A percentile compares a stretch with the other conserved stretches of the same genome.
Evolutionary conservation across 1,139 yeast species (phyloP).

Genomic region (Groenewaldozyma sp.): DNA sequence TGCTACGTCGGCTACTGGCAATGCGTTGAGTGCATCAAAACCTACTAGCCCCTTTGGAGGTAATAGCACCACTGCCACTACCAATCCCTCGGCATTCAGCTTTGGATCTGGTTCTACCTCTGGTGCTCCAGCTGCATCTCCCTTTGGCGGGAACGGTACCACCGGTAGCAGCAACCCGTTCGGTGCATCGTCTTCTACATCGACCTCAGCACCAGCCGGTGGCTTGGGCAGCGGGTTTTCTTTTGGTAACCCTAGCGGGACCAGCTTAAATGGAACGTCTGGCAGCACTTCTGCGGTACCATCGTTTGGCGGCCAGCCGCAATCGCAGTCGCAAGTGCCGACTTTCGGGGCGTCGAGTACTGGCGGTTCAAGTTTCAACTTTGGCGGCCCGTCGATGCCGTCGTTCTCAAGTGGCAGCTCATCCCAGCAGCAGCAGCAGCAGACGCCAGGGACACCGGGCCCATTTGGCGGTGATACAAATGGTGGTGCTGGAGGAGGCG

Average conservation of each 20-base stretch:
- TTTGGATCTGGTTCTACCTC: constrained; percentile 4
- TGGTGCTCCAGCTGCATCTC: constrained; percentile 4
- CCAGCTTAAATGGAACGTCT: too few species aligned
- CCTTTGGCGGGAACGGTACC: constrained; percentile 4
- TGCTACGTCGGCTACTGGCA: neutral
- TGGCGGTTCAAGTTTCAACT: neutral
- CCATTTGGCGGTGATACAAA: neutral
- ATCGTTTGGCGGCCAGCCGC: neutral
- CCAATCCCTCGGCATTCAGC: neutral
- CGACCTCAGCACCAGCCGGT: too few species aligned
- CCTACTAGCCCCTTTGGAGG: constrained; percentile 6
- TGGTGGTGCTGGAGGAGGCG: neutral
- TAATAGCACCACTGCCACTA: neutral
- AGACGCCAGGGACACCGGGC: neutral
- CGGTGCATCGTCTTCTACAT: constrained; percentile 1
- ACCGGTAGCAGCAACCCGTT: constrained; percentile 4
- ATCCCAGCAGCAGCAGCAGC: neutral
- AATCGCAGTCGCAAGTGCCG: neutral
- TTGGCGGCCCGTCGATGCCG: neutral
- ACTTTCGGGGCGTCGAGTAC: neutral
- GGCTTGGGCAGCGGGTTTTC: too few species aligned
- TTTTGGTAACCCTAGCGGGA: too few species aligned
- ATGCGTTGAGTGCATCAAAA: too few species aligned
- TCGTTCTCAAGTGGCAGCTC: neutral
- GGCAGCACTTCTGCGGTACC: too few species aligned